These are phyloP conservation scores for Sugiyamaella marilandica DNA, from an alignment of 805 yeast species.

Conservation along the genomic window DNA sequence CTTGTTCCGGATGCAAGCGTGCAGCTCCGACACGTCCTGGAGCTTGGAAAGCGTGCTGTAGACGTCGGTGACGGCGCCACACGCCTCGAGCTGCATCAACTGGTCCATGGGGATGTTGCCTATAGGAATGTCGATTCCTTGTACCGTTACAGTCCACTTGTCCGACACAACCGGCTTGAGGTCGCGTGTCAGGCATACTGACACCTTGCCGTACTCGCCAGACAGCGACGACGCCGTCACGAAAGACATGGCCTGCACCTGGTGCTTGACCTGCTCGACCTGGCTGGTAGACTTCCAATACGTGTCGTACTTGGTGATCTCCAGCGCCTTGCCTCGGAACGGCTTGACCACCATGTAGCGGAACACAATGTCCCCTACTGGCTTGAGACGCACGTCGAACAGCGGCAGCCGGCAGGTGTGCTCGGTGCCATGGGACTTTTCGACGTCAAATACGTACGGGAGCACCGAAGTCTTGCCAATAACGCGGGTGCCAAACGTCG, in stretches of 20 bases:
- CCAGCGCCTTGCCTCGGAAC: slow-evolving; percentile 76
- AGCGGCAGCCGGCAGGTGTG: slow-evolving; percentile 55
- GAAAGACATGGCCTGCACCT: slow-evolving; percentile 49
- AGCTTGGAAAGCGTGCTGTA: slow-evolving; percentile 26
- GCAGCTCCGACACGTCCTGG: slow-evolving; percentile 32
- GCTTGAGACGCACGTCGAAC: slow-evolving; percentile 72
- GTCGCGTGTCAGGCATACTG: slow-evolving; percentile 70
- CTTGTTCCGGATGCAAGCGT: slow-evolving; percentile 42
- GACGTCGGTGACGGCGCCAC: slow-evolving; percentile 23
- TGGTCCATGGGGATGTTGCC: slow-evolving; percentile 44
- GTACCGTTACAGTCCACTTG: slow-evolving; percentile 18
- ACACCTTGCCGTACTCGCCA: slow-evolving; percentile 70
- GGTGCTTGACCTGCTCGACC: slow-evolving; percentile 28
- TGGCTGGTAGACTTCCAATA: slow-evolving; percentile 91
- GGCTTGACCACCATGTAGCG: slow-evolving; percentile 82
- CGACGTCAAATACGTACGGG: slow-evolving; percentile 46
- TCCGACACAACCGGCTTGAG: slow-evolving; percentile 68
- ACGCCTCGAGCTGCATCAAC: slow-evolving; percentile 6
- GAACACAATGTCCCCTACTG: slow-evolving; percentile 75
- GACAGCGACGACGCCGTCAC: slow-evolving; percentile 88
- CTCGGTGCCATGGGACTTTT: slow-evolving; percentile 34
- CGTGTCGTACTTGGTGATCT: slow-evolving; percentile 88
- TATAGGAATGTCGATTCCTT: slow-evolving; percentile 51
- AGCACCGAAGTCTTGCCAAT: slow-evolving; percentile 86
- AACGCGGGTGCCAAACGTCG: slow-evolving; percentile 89